Conservation (phyloP, 352 stramenopile species). For the Pythium aquatile region DNA sequence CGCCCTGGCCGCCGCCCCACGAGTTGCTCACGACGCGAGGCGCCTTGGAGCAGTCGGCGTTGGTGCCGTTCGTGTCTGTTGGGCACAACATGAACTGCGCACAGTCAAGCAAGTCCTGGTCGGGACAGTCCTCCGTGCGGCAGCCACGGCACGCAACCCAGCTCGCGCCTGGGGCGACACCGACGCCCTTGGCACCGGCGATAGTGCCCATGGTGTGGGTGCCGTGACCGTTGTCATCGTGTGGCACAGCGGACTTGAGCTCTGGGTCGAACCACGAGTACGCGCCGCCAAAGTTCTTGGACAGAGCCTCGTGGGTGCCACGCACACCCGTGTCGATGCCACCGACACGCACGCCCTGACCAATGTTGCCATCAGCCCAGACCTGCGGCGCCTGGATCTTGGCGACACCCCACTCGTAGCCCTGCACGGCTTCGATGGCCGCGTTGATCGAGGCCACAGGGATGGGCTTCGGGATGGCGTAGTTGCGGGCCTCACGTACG, state of each 20-base stretch:
- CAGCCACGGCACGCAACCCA: slow-evolving; percentile 26
- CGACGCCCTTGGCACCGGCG: slow-evolving; percentile 6
- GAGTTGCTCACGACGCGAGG: slow-evolving; percentile 26
- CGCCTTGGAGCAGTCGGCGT: slow-evolving; percentile 25
- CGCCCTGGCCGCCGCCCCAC: slow-evolving; percentile 23
- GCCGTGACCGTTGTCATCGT: slow-evolving; percentile 23
- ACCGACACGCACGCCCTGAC: slow-evolving; percentile 22
- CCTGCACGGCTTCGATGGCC: not conserved
- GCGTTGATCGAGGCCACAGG: not conserved
- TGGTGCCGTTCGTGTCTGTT: slow-evolving; percentile 24
- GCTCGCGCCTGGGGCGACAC: slow-evolving; percentile 2
- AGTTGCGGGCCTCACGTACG: not conserved
- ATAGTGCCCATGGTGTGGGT: slow-evolving; percentile 13
- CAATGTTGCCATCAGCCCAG: slow-evolving; percentile 24
- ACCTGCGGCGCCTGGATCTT: slow-evolving; percentile 18
- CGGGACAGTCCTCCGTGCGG: slow-evolving; percentile 18
- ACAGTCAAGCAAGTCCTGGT: slow-evolving; percentile 24
- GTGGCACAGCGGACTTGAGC: slow-evolving; percentile 5
- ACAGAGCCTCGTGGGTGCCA: slow-evolving; percentile 19
- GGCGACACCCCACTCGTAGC: slow-evolving; percentile 21
- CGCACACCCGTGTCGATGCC: slow-evolving; percentile 31
- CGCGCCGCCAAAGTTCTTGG: slow-evolving; percentile 6
- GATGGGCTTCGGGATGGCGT: slow-evolving; percentile 5
- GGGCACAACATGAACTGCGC: slow-evolving; percentile 33
- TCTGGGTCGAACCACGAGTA: slow-evolving; percentile 35